Evolutionary conservation across 108 stramenopile species (phyloP).

Genomic region (Cyclotella distinguenda): DNA sequence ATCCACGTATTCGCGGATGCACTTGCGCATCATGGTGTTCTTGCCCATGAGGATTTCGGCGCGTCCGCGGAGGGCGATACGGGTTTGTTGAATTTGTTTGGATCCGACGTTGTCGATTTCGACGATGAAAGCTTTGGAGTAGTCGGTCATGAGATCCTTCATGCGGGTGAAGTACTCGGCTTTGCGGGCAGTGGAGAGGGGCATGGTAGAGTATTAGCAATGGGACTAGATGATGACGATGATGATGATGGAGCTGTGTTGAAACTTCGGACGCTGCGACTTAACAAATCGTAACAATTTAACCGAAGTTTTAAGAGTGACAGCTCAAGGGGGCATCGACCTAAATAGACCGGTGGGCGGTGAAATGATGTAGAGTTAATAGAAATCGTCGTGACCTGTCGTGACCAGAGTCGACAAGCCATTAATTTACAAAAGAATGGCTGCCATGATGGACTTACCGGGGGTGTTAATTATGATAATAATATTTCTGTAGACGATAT

Average conservation of each 20-base stretch:
- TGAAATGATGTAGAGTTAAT: not conserved
- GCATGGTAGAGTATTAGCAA: conserved; percentile 56
- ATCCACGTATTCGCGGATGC: conserved; percentile 87
- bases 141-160: conserved; percentile 70
- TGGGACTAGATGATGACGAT: conserved; percentile 4
- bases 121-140: conserved; percentile 92
- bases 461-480: too few relatives aligned
- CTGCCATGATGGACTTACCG: too few relatives aligned
- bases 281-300: conserved; percentile 44
- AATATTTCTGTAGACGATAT: too few relatives aligned
- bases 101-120: conserved; percentile 98
- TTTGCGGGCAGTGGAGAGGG: conserved; percentile 87
- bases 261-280: conserved; percentile 49
- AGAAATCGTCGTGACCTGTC: not conserved
- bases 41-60: conserved; percentile 98
- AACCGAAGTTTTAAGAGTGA: conserved; percentile 42
- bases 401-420: not conserved
- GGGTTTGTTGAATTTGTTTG: conserved; percentile 94
- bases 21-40: conserved; percentile 99
- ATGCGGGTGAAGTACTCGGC: conserved; percentile 80
- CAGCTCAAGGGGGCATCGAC: conserved; percentile 33
- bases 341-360: not conserved
- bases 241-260: conserved; percentile 1
- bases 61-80: conserved; percentile 87
- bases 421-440: too few relatives aligned